Base-by-base conservation (phyloP, 1,284 basidiomycete species). In the Kwoniella shivajii region DNA sequence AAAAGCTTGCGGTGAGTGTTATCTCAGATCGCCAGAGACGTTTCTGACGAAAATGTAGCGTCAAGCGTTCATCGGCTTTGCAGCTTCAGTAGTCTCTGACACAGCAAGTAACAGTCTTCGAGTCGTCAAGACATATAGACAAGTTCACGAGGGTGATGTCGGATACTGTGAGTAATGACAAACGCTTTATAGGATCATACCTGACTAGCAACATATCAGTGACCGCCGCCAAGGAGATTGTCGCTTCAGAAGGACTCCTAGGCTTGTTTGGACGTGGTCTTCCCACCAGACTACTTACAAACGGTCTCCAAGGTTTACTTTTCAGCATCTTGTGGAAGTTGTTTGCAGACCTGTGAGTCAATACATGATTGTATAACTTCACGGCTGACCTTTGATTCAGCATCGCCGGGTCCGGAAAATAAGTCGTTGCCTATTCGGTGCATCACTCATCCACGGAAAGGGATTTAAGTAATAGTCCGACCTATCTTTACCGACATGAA, bases 91-190 rank as follows among this genome's bases (percentile, higher is more conserved):
- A 49, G 81, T 86, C 3, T 92, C 89, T 10, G 92, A 94, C 70
- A 88, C 86, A 0, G 71, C 89, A 43, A 90, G 88, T 50, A 94
- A 95, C 79, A 90, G 87, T 5, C 79, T 95, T 1, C 84, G 90
- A n/a, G 91, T 95, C 3, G 79, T 95, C 68, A 95, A 94, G 82
- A 94, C 92, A 0, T 94, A 93, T 77, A 81, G 92, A 16, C 92
- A 95, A 74, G 89, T 92, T 16, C 86, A 92, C 72, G 86, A 87
- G 58, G 85, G 84, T 3, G 82, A 85, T 31, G 86, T 94, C 14
- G 84, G 86, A 2, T 95, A 94, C 72, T 57, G 80, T 79, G 51
- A 60, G 78, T 71, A 20, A 14, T n/a, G 29, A 1, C 0, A n/a
- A 3, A 45, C 18, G 4, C 13, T 45, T 31, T 6, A 45, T 31